Base-by-base conservation (phyloP, 345 rosid genomes). In the Murraya koenigii region DNA sequence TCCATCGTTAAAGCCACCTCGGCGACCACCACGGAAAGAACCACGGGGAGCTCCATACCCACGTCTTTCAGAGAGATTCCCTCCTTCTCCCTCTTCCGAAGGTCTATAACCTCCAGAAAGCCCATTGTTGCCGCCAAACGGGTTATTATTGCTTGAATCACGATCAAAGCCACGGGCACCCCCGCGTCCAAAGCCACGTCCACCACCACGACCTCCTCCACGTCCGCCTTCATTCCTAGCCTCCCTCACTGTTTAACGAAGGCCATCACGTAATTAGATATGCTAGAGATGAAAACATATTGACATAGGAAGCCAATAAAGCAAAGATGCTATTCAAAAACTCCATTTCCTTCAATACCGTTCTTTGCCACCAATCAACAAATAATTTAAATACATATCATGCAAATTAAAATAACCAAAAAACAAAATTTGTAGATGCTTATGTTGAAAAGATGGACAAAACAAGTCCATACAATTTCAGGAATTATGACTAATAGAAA, bases 21-120 rank as follows among this genome's bases (percentile, higher is more conserved):
- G 94, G 32, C 93, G 97, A 64, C 90, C 87, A 3, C 92, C 98
- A 19, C 94, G 95, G 86, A 76, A 89, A 26, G 90, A 81, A 33
- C 92, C 97, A 52, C 91, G 94, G 49, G 88, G 88, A 0, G 78
- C 78, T 35, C 89, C 94, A 77, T 81, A 84, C 66, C 83, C 78
- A 35, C 88, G 89, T 83, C 89, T 89, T 77, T 87, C 91, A 66
- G 90, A 79, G 23, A 87, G 62, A 80, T 71, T 94, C 38, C 90
- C 88, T 47, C 82, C 78, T 9, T 88, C 97, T 30, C 92, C 94
- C 75, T 90, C 99, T 69, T 85, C 99, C 11, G 90, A 86, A 10
- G 92, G 86, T 64, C 80, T 87, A 79, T 78, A 82, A 44, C 89
- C 91, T 13, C 91, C 90, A 71, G 89, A 72, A 79, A 84, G 87